Evolutionary conservation across 352 stramenopile species (phyloP).

Genomic region (Globisporangium recalcitrans): DNA sequence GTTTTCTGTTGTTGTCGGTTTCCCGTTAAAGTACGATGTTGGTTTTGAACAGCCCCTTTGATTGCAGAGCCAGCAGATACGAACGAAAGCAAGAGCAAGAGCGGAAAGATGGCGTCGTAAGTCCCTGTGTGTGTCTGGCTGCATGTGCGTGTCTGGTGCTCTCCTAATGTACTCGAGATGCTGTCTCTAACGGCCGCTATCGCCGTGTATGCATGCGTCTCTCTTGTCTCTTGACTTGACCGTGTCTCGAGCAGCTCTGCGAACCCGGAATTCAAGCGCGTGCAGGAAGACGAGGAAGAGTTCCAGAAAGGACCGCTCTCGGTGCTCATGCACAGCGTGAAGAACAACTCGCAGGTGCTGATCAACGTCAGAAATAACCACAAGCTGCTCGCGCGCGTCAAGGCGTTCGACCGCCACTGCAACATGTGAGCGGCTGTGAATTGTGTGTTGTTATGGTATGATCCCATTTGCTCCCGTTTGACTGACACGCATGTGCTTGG

Average conservation of each 20-base stretch:
- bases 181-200: not conserved
- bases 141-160: not conserved
- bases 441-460: not conserved
- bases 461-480: not conserved
- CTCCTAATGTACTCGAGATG: not conserved
- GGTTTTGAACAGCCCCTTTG: not conserved
- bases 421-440: slow-evolving; percentile 87
- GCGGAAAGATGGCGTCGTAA: slow-evolving; percentile 2
- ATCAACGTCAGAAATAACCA: slow-evolving; percentile 99
- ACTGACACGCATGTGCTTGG: not conserved
- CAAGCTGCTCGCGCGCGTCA: slow-evolving; percentile 98
- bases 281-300: slow-evolving; percentile 89
- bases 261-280: slow-evolving; percentile 71
- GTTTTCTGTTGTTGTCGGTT: not conserved
- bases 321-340: slow-evolving; percentile 97
- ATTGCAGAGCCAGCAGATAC: not conserved
- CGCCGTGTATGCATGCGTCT: not conserved
- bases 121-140: not conserved
- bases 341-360: slow-evolving; percentile 97
- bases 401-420: slow-evolving; percentile 99
- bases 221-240: no score
- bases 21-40: slow-evolving; percentile 1
- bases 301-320: slow-evolving; percentile 96
- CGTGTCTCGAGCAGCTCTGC: slow-evolving; percentile 13
- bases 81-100: not conserved